These are phyloP conservation scores for Pythium volutum DNA, from an alignment of 352 stramenopile species.

Conservation along the genomic window DNA sequence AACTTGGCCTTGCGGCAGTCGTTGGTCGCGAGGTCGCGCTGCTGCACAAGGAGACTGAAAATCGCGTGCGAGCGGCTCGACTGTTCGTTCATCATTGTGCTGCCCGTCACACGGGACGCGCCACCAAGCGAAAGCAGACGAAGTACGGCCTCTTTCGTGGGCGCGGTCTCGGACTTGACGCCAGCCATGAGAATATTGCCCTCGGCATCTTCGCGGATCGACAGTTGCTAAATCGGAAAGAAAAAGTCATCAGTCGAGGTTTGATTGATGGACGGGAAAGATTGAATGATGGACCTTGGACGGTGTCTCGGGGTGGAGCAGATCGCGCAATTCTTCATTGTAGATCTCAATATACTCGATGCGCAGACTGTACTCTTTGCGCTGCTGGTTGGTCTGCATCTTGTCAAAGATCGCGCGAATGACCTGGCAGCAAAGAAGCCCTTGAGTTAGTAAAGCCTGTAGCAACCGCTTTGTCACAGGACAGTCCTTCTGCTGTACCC, in stretches of 20 bases:
- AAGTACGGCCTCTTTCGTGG: conserved; percentile 79
- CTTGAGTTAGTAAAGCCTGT: conserved; percentile 38
- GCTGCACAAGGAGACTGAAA: conserved; percentile 84
- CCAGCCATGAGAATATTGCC: conserved; percentile 80
- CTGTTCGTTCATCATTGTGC: conserved; percentile 80
- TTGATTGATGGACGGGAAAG: not conserved
- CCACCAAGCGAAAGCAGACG: conserved; percentile 77
- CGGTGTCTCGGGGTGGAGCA: conserved; percentile 82
- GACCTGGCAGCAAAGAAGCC: conserved; percentile 95
- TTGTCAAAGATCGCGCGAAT: conserved; percentile 96
- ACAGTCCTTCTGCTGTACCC: conserved; percentile 53
- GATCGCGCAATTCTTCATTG: conserved; percentile 93
- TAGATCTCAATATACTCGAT: conserved; percentile 95
- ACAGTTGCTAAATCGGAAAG: conserved; percentile 48
- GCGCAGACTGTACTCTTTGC: conserved; percentile 89
- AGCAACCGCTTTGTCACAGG: not conserved
- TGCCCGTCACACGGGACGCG: conserved; percentile 75
- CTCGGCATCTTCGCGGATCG: conserved; percentile 75
- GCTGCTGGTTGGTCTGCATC: conserved; percentile 85
- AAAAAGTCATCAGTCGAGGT: no score
- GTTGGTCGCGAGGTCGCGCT: conserved; percentile 30
- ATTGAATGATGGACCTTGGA: conserved; percentile 38
- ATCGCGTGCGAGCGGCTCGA: conserved; percentile 89
- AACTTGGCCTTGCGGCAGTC: conserved; percentile 56
- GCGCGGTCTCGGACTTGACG: conserved; percentile 77